phyloP scores from a whole-genome alignment of 192 early-diverging fungal genomes.

The Backusella psychrophila region DNA sequence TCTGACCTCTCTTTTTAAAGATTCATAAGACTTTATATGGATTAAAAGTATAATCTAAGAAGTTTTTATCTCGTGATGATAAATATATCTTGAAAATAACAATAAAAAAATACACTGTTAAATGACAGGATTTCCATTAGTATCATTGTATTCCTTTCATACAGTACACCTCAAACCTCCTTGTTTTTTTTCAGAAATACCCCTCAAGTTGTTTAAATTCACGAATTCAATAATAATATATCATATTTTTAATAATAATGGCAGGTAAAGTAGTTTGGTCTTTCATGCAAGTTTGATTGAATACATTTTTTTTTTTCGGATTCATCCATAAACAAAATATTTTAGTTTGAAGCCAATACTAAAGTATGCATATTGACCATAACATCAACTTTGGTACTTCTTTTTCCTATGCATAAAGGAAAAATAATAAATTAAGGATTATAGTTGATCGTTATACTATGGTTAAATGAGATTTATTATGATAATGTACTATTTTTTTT shows the following conservation, averaged over 20 bases:
- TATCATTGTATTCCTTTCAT: background rate
- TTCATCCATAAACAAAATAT: constrained; percentile 1
- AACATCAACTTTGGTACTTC: background rate
- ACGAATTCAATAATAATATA: background rate
- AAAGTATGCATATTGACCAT: background rate
- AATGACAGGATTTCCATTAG: background rate
- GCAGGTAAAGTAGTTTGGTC: background rate
- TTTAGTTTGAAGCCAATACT: background rate
- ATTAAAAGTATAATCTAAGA: constrained; percentile 2
- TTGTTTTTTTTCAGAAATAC: background rate
- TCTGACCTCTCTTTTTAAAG: background rate
- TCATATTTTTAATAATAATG: background rate
- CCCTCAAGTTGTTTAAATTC: background rate
- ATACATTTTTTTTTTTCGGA: background rate
- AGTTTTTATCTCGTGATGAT: background rate
- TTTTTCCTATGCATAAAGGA: background rate
- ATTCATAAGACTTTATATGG: background rate
- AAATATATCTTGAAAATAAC: background rate
- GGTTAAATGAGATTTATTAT: background rate
- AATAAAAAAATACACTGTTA: background rate
- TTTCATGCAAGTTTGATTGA: constrained; percentile 1
- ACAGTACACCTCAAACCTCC: background rate
- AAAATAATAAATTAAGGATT: background rate
- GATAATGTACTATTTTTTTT: background rate
- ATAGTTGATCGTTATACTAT: background rate